These are phyloP conservation scores for Capillidium heterosporum DNA, from an alignment of 371 early-diverging fungal genomes.

Conservation along the genomic window DNA sequence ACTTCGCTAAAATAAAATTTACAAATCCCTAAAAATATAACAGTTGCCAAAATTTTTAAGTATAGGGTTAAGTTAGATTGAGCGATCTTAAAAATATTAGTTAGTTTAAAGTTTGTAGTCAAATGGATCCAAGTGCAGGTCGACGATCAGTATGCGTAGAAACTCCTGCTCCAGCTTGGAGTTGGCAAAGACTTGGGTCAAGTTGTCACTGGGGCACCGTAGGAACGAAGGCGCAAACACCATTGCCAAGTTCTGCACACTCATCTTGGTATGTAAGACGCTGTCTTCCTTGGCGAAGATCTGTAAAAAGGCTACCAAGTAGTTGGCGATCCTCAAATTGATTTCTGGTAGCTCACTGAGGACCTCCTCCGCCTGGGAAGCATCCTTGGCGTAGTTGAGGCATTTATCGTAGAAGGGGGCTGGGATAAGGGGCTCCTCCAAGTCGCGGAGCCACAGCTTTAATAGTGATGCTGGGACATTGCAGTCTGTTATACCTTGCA, in stretches of 20 bases:
- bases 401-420: slow-evolving; percentile 57
- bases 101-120: too few species aligned
- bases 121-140: neutral
- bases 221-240: slow-evolving; percentile 93
- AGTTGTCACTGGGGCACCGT: slow-evolving; percentile 46
- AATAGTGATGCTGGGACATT: slow-evolving; percentile 82
- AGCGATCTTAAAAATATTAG: too few species aligned
- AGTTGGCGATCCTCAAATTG: slow-evolving; percentile 57
- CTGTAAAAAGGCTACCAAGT: slow-evolving; percentile 63
- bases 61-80: too few species aligned
- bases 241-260: slow-evolving; percentile 75
- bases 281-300: slow-evolving; percentile 55
- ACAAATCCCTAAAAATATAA: too few species aligned
- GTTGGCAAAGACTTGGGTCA: slow-evolving; percentile 4
- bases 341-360: slow-evolving; percentile 45
- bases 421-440: slow-evolving; percentile 79
- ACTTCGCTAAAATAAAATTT: too few species aligned
- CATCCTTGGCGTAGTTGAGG: slow-evolving; percentile 32
- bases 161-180: slow-evolving; percentile 5
- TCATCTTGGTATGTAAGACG: slow-evolving; percentile 67
- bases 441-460: slow-evolving; percentile 84
- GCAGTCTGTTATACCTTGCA: slow-evolving; percentile 58
- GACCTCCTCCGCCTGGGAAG: slow-evolving; percentile 30
- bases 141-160: neutral
- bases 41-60: too few species aligned